Evolutionary conservation across 2,329 filamentous ascomycete species (phyloP).

Genomic region (Hypoxylon sp.): DNA sequence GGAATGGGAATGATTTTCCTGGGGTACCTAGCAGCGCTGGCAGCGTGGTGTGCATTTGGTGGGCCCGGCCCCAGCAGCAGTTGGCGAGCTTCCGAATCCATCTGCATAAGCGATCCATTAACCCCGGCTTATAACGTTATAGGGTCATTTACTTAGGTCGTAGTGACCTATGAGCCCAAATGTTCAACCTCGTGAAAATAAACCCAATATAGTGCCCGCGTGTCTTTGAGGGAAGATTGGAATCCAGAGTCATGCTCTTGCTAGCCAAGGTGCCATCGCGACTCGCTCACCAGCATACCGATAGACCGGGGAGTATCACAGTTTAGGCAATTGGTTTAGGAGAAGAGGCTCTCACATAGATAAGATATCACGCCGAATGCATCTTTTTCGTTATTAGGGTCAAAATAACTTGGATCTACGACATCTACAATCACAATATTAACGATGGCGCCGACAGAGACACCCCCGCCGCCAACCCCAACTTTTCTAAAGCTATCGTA

Average conservation of each 20-base stretch:
- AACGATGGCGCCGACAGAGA: conserved; percentile 49
- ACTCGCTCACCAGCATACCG: neutral
- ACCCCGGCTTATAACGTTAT: conserved; percentile 20
- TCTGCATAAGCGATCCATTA: conserved; percentile 27
- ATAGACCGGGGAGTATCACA: conserved; percentile 1
- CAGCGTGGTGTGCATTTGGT: conserved; percentile 19
- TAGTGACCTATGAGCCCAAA: conserved; percentile 2
- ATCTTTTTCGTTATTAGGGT: neutral
- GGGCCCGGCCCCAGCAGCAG: conserved; percentile 5
- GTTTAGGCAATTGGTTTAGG: neutral
- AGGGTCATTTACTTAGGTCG: conserved; percentile 18
- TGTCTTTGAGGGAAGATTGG: conserved; percentile 3
- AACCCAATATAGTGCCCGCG: conserved; percentile 17
- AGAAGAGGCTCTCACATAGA: conserved; percentile 1
- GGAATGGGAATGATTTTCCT: conserved; percentile 6
- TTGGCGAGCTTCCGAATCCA: conserved; percentile 26
- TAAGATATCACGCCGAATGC: conserved; percentile 2
- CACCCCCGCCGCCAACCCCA: conserved; percentile 52
- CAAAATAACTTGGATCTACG: neutral
- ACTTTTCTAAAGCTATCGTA: conserved; percentile 55
- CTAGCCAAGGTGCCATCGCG: conserved; percentile 12
- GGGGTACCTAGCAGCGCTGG: conserved; percentile 19
- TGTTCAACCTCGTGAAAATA: conserved; percentile 1
- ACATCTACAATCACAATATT: neutral
- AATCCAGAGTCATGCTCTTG: conserved; percentile 4